Percentiles rank a stretch among this genome's conserved stretches.
Conservation (phyloP, 2,329 filamentous ascomycete species). For the Fonsecaea nubica region DNA sequence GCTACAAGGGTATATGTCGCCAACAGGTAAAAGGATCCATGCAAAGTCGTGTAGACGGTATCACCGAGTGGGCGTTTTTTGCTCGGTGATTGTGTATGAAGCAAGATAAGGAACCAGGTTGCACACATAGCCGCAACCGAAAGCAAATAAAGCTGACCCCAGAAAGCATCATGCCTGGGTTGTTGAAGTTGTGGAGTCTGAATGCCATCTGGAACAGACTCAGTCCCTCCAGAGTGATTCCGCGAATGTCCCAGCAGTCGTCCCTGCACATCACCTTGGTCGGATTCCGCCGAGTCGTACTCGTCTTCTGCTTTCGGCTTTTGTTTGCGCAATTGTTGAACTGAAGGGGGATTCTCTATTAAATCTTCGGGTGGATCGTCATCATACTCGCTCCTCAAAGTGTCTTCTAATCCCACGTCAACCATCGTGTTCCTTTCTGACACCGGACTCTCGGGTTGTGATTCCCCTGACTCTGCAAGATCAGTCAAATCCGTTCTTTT, state of each 20-base stretch:
- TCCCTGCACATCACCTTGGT: constrained; percentile 51
- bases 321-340: constrained; percentile 62
- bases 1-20: constrained; percentile 92
- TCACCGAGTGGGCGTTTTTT: constrained; percentile 79
- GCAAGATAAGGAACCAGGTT: constrained; percentile 85
- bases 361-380: constrained; percentile 51
- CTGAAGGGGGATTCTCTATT: constrained; percentile 61
- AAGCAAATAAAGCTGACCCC: constrained; percentile 88
- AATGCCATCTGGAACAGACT: constrained; percentile 62
- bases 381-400: constrained; percentile 55
- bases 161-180: constrained; percentile 86
- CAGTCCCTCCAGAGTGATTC: constrained; percentile 57
- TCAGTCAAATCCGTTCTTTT: constrained; percentile 48
- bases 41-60: constrained; percentile 89
- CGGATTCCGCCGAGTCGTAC: constrained; percentile 56
- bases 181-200: constrained; percentile 69
- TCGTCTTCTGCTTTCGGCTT: constrained; percentile 46
- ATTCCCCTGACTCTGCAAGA: constrained; percentile 45
- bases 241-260: constrained; percentile 50
- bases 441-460: constrained; percentile 56
- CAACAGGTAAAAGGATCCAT: constrained; percentile 85
- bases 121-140: constrained; percentile 82
- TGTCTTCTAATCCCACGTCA: constrained; percentile 81
- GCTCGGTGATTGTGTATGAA: constrained; percentile 78
- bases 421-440: constrained; percentile 66